Base-by-base conservation (phyloP, 2,329 filamentous ascomycete species). In the Alternaria gaisen region DNA sequence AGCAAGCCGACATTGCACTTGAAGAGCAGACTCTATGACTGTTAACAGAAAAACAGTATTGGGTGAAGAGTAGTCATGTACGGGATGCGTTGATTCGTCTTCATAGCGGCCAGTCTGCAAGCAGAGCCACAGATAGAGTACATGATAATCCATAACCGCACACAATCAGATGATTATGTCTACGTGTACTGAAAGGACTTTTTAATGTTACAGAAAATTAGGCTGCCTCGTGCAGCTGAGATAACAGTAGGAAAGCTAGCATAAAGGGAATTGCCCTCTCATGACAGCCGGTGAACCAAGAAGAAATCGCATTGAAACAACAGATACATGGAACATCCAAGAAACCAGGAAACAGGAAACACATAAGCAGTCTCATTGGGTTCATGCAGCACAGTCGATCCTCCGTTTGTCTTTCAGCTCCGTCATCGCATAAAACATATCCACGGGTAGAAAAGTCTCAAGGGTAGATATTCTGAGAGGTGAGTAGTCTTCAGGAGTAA, bases 361-460 rank as follows among this genome's bases (percentile, higher is more conserved):
- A 40, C 51, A 52, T 44, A 44, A 60, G 18, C 53, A 56, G 46
- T 60, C 57, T 56, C 57, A 40, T 56, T 38, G 43, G 53, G 30
- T 55, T 52, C 53, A 46, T 60, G 38, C 30, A 30, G 52, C 52
- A 50, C 57, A 60, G 12, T 60, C 24, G 47, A 38, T 41, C 57
- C 57, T 56, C 41, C 41, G 40, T 42, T 52, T 46, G 42, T 52
- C 40, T 46, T 46, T 48, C 38, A 46, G 46, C 58, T 60, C 52
- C 53, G 50, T 60, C 53, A 40, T 38, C 46, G 53, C 40, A 32
- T 56, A 60, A 60, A 44, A 30, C 58, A 56, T 60, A 47, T 57
- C 46, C 53, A 40, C 26, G 43, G 41, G 40, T 38, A 43, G 47
- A 24, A 50, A 38, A 22, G 26, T 55, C 40, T 57, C 32, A 30